These are phyloP conservation scores for Metschnikowia hibisci DNA, from an alignment of 805 yeast species.

Conservation along the genomic window DNA sequence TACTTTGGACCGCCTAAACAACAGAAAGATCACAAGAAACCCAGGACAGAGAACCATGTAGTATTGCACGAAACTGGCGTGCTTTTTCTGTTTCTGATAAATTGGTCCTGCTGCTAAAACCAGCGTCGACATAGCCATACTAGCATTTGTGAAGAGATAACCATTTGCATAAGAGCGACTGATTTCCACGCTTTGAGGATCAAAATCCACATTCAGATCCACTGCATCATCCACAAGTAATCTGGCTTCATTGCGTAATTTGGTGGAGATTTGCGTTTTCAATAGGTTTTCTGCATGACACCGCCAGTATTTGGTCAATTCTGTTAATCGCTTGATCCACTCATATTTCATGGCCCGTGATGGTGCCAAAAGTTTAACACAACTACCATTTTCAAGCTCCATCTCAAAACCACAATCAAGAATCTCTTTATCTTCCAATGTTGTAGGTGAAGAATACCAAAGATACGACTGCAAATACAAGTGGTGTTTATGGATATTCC, in stretches of 20 bases:
- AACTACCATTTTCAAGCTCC: constrained; percentile 42
- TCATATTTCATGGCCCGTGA: constrained; percentile 45
- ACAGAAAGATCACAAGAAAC: constrained; percentile 53
- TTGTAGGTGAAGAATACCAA: constrained; percentile 28
- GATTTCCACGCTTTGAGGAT: constrained; percentile 14
- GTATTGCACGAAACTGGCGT: constrained; percentile 57
- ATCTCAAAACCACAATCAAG: constrained; percentile 53
- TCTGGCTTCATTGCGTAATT: constrained; percentile 42
- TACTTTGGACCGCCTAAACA: constrained; percentile 43
- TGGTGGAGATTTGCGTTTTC: constrained; percentile 29
- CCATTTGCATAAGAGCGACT: constrained; percentile 49
- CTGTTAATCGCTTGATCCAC: constrained; percentile 58
- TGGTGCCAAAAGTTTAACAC: constrained; percentile 55
- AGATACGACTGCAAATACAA: constrained; percentile 24
- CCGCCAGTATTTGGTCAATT: constrained; percentile 56
- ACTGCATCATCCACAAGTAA: constrained; percentile 51
- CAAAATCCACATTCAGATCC: constrained; percentile 51
- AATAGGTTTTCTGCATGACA: constrained; percentile 40
- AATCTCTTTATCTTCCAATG: constrained; percentile 26
- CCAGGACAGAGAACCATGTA: constrained; percentile 72
- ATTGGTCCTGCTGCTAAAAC: constrained; percentile 63
- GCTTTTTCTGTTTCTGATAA: constrained; percentile 67
- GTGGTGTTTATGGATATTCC: constrained; percentile 22
- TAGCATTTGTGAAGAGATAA: constrained; percentile 49
- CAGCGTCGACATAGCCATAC: constrained; percentile 55